phyloP scores from a whole-genome alignment of 768 basidiomycete species.

The Trametes maxima region DNA sequence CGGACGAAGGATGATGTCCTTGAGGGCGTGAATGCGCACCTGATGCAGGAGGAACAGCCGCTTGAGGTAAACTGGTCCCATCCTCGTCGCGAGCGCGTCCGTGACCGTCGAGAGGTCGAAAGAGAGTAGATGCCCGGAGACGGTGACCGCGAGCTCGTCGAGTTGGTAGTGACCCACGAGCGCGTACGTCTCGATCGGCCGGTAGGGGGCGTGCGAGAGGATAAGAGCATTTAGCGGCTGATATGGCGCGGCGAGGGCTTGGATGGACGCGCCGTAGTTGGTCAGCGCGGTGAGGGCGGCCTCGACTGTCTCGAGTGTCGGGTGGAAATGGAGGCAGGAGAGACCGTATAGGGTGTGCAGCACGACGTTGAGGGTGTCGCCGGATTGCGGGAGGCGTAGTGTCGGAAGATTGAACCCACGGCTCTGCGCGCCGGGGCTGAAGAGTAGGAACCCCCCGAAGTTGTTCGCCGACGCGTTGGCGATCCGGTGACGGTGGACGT shows the following conservation, averaged over 20 bases:
- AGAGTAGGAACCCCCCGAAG: constrained; percentile 31
- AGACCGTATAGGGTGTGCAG: constrained; percentile 38
- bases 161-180: constrained; percentile 42
- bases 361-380: constrained; percentile 37
- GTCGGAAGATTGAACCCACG: constrained; percentile 19
- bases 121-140: constrained; percentile 43
- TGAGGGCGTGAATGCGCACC: constrained; percentile 40
- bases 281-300: constrained; percentile 30
- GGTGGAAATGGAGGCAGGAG: constrained; percentile 30
- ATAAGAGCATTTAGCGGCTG: constrained; percentile 37
- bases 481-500: constrained; percentile 32
- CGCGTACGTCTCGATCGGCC: constrained; percentile 45
- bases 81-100: constrained; percentile 40
- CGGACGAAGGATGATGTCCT: constrained; percentile 31
- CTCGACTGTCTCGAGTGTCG: constrained; percentile 32
- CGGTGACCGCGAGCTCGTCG: constrained; percentile 40
- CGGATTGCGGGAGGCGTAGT: constrained; percentile 32
- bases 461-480: constrained; percentile 30
- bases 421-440: neutral
- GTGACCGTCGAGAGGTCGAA: constrained; percentile 38
- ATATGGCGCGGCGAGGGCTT: constrained; percentile 30
- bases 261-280: constrained; percentile 32
- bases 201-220: constrained; percentile 37
- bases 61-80: constrained; percentile 46
- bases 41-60: constrained; percentile 44